Percentiles rank a stretch among this genome's conserved stretches.
Conservation (phyloP, 371 early-diverging fungal species). For the Nematocida major region DNA sequence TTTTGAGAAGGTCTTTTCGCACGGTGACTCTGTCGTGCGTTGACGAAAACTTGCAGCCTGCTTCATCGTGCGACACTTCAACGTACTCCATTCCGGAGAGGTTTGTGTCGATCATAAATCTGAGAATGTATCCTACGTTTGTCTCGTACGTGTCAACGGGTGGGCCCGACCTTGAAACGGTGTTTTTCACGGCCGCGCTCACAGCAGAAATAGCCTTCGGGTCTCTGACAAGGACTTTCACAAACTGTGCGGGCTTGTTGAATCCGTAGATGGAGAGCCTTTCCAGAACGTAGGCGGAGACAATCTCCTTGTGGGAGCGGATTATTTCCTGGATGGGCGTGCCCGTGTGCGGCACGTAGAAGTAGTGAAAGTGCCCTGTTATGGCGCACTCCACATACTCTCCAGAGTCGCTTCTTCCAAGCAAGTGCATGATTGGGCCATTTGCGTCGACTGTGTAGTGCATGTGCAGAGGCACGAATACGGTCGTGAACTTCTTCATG, state of each 20-base stretch:
- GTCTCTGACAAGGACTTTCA: slow-evolving; percentile 67
- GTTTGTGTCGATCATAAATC: slow-evolving; percentile 91
- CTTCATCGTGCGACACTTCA: too few relatives aligned
- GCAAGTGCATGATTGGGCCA: slow-evolving; percentile 54
- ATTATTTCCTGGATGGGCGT: background rate
- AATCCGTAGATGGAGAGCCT: slow-evolving; percentile 74
- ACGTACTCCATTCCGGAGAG: slow-evolving; percentile 78
- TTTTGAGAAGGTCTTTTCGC: slow-evolving; percentile 17
- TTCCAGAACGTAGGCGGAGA: slow-evolving; percentile 67
- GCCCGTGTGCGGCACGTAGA: slow-evolving; percentile 70
- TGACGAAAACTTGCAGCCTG: too few relatives aligned
- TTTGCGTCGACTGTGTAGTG: background rate
- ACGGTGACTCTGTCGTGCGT: background rate
- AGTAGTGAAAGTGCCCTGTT: slow-evolving; percentile 80
- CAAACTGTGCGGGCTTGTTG: slow-evolving; percentile 52
- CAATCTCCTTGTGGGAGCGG: slow-evolving; percentile 1
- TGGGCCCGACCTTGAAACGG: background rate
- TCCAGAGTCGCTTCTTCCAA: slow-evolving; percentile 67
- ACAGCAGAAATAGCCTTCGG: slow-evolving; percentile 58
- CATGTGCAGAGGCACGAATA: slow-evolving; percentile 42
- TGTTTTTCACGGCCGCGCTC: slow-evolving; percentile 62
- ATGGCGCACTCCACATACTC: slow-evolving; percentile 82
- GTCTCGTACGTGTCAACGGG: slow-evolving; percentile 71
- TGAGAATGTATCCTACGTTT: slow-evolving; percentile 76
- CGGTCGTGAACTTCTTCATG: background rate